Percentiles rank a stretch among this genome's conserved stretches.
Evolutionary conservation across 345 rosid genomes (phyloP).

Genomic region (Rhodamnia rubescens): DNA sequence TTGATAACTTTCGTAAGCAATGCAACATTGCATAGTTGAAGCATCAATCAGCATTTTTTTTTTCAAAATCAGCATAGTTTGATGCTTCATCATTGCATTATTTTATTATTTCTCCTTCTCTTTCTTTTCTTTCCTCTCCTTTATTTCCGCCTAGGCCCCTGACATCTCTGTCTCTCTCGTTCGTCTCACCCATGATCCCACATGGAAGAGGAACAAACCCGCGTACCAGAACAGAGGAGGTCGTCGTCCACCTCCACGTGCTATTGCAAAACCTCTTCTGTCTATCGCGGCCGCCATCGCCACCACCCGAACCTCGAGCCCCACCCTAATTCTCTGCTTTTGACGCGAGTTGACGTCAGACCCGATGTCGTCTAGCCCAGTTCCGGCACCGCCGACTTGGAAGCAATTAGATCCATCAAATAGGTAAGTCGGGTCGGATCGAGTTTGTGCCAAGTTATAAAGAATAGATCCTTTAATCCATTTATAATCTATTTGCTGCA

Average conservation of each 20-base stretch:
- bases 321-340: not conserved
- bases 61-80: not conserved
- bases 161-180: not conserved
- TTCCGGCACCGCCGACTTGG: not conserved
- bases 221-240: not conserved
- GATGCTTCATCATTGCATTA: not conserved
- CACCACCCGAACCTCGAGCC: too few relatives aligned
- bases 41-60: too few relatives aligned
- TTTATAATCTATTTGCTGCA: too few relatives aligned
- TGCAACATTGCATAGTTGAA: too few relatives aligned
- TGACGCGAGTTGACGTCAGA: not conserved
- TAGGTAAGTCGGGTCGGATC: too few relatives aligned
- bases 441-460: too few relatives aligned
- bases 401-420: too few relatives aligned
- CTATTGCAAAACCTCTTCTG: too few relatives aligned
- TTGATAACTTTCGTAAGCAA: not conserved
- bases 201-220: not conserved
- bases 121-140: not conserved
- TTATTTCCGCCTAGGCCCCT: not conserved
- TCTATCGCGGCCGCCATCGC: not conserved
- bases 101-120: not conserved
- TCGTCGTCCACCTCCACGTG: not conserved
- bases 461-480: too few relatives aligned
- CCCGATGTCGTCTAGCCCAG: not conserved
- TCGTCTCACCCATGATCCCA: not conserved